Evolutionary conservation across 2,329 filamentous ascomycete genomes (phyloP).

Genomic region (Cercospora sp.): DNA sequence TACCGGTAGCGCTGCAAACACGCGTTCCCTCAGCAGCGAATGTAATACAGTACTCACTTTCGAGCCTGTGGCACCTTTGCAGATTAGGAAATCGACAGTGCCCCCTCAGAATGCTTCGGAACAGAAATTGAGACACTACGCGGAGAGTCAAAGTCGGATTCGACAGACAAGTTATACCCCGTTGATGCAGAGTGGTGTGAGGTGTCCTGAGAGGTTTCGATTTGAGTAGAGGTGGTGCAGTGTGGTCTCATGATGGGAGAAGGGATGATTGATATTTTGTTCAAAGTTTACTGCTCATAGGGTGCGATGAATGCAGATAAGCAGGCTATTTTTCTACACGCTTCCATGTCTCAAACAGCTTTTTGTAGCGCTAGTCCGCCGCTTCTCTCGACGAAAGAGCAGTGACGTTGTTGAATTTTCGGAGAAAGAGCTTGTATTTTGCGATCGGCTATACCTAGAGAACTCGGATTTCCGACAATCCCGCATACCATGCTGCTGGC

Average conservation of each 20-base stretch:
- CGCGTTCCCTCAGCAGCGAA: conserved; percentile 1
- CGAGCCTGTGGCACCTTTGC: conserved; percentile 21
- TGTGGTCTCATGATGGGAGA: background rate
- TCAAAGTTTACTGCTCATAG: background rate
- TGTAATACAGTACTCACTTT: background rate
- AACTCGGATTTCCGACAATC: too few species aligned
- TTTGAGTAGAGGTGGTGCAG: background rate
- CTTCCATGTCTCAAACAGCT: background rate
- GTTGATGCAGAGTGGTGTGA: background rate
- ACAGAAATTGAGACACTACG: conserved; percentile 14
- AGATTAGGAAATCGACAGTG: background rate
- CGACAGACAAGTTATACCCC: conserved; percentile 7
- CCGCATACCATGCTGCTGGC: too few species aligned
- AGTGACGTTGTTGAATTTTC: too few species aligned
- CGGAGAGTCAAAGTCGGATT: conserved; percentile 20
- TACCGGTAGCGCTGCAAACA: background rate
- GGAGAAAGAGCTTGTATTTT: too few species aligned
- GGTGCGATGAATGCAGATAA: background rate
- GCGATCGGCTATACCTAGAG: too few species aligned
- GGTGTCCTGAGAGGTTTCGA: conserved; percentile 4
- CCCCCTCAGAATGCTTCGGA: background rate
- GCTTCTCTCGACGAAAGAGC: background rate
- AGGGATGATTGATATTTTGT: background rate
- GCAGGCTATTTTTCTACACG: background rate
- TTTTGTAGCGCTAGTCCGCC: background rate